Conservation (phyloP, 805 yeast genomes). For the Myxozyma geophila region DNA sequence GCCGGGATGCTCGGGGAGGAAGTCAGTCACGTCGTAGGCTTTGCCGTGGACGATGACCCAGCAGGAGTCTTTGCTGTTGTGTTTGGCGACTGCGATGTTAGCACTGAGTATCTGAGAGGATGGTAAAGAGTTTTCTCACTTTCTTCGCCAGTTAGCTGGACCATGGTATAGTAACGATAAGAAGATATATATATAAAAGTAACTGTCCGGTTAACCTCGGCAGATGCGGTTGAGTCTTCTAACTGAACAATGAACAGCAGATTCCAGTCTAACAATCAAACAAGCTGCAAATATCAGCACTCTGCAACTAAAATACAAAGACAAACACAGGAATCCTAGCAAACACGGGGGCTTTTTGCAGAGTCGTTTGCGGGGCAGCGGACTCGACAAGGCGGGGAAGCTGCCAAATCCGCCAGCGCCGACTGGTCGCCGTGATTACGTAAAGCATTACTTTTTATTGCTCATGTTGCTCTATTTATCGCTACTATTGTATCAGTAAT, state of each 20-base stretch:
- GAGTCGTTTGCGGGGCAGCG: conserved; percentile 14
- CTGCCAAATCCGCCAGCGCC: conserved; percentile 8
- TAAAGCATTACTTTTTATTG: too few species aligned
- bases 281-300: too few species aligned
- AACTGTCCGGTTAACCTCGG: neutral
- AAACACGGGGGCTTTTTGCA: too few species aligned
- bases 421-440: conserved; percentile 7
- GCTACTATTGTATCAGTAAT: too few species aligned
- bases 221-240: neutral
- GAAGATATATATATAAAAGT: neutral
- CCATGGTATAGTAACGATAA: neutral
- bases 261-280: too few species aligned
- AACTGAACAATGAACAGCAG: too few species aligned
- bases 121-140: neutral
- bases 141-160: conserved; percentile 12
- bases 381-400: conserved; percentile 11
- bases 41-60: conserved; percentile 85
- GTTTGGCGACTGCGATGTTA: conserved; percentile 49
- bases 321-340: too few species aligned
- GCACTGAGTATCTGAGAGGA: neutral
- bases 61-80: conserved; percentile 64
- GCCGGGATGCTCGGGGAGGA: conserved; percentile 64
- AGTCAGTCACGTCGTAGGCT: conserved; percentile 76
- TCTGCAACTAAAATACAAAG: too few species aligned
- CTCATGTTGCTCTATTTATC: too few species aligned